Percentiles rank a stretch among this genome's conserved stretches.
Conservation (phyloP, 345 rosid genomes). For the Eucalyptus fibrosa region DNA sequence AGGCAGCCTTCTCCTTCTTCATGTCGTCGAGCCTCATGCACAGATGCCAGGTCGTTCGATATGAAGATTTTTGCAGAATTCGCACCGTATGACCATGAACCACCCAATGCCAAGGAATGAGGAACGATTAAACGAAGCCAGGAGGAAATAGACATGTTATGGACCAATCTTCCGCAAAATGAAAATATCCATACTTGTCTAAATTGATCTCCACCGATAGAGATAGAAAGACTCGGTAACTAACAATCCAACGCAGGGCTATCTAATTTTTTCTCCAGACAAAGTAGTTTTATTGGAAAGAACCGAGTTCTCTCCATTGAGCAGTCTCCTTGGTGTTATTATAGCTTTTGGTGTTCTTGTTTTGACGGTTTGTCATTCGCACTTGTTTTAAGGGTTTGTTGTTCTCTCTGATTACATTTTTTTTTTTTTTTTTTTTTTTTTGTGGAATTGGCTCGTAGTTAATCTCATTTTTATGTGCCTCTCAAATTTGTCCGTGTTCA, state of each 20-base stretch:
- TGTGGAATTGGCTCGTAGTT: background rate
- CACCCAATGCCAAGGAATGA: conserved; percentile 53
- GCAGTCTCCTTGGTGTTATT: background rate
- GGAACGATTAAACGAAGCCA: background rate
- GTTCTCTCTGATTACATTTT: background rate
- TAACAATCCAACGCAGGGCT: background rate
- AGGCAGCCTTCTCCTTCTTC: conserved; percentile 61
- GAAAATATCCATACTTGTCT: background rate
- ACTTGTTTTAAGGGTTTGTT: background rate
- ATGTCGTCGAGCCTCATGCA: conserved; percentile 45
- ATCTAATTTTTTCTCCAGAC: background rate
- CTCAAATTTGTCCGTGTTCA: background rate
- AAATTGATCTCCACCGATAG: background rate
- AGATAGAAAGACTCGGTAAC: background rate
- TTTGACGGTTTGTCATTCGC: background rate
- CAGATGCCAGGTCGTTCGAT: conserved; percentile 53
- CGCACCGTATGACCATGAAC: conserved; percentile 89
- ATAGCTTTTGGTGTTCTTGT: background rate
- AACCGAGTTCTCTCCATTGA: background rate
- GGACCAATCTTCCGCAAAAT: background rate
- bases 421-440: too few relatives aligned
- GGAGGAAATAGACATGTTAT: background rate
- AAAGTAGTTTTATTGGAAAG: background rate
- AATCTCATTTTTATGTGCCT: background rate
- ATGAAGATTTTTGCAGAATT: conserved; percentile 72